Percentiles rank a stretch among this genome's conserved stretches.
These are phyloP conservation scores for Prillingera fragicola DNA, from an alignment of 1,284 basidiomycete genomes.

Conservation along the genomic window DNA sequence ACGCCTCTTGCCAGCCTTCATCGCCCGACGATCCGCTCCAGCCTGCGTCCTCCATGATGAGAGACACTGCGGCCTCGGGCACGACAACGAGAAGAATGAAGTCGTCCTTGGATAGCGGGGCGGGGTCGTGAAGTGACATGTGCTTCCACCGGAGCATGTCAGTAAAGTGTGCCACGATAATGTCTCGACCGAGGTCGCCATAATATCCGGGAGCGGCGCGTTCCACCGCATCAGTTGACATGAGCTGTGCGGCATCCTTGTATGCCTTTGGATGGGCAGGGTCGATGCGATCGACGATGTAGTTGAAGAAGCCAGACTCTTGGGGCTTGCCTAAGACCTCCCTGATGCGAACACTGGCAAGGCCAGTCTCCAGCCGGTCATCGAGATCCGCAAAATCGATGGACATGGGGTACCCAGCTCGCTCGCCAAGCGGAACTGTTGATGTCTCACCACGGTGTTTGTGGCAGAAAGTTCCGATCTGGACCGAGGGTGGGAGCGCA, in stretches of 20 bases:
- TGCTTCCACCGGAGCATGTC: conserved; percentile 25
- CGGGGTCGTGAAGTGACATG: conserved; percentile 8
- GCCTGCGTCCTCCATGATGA: conserved; percentile 38
- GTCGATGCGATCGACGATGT: conserved; percentile 16
- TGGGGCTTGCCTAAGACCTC: conserved; percentile 23
- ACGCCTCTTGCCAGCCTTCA: conserved; percentile 11
- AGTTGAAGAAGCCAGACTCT: conserved; percentile 19
- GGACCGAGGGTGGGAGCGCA: not conserved
- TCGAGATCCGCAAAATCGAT: conserved; percentile 32
- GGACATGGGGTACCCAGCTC: conserved; percentile 29
- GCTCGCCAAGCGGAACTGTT: conserved; percentile 34
- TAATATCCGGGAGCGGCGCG: conserved; percentile 34
- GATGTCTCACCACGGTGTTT: conserved; percentile 35
- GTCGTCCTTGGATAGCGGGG: conserved; percentile 28
- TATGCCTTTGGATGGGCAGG: conserved; percentile 24
- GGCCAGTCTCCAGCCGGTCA: conserved; percentile 23
- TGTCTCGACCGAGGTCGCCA: conserved; percentile 32
- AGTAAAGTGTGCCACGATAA: conserved; percentile 32
- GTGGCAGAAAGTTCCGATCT: conserved; percentile 24
- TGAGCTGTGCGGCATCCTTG: conserved; percentile 17
- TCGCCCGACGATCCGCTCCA: conserved; percentile 2
- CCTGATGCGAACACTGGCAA: conserved; percentile 24
- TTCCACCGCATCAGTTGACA: conserved; percentile 12
- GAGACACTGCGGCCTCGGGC: conserved; percentile 35
- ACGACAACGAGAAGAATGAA: conserved; percentile 39